Base-by-base conservation (phyloP, 805 yeast species). In the Wickerhamiella vanderwaltii region DNA sequence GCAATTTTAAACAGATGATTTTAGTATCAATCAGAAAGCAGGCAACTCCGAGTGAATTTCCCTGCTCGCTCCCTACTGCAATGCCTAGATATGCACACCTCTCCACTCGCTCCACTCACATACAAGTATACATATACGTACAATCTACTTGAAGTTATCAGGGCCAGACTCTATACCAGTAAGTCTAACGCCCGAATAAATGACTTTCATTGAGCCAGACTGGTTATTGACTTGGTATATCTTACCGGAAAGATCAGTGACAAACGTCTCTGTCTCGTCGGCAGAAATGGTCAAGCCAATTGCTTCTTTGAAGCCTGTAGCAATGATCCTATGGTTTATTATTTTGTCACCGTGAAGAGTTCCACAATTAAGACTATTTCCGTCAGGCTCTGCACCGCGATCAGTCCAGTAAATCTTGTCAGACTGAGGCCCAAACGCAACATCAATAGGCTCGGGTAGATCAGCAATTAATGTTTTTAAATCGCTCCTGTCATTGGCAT, bases 381-480 rank as follows among this genome's bases (percentile, higher is more conserved):
- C 43, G 4, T 33, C n/a, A 12, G 43, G 43, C 3, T 33, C 34
- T n/a, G 34, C 38, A 13, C 43, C 43, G 5, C 43, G 30, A 25
- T 40, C 43, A 15, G 43, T 40, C 43, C 43, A 40, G 29, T 33
- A 40, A 3, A 40, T 11, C 12, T 13, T 30, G 5, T 35, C 41
- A 6, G 23, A 19, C 3, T 9, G 24, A 6, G 25, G 28, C 2
- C 29, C 19, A 7, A 33, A 18, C 2, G 29, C 29, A 17, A 40
- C 5, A 19, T 40, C 43, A 33, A 40, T 40, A 4, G 43, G 43
- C 31, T 40, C 43, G 12, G 43, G 43, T 3, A 40, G 43, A 5
- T n/a, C 17, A 5, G 11, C 34, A 11, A 24, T 15, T 4, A 40
- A 30, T 3, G 20, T 15, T 23, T 26, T 29, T 2, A 33, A n/a